Percentiles rank a stretch among this genome's conserved stretches.
phyloP scores from a whole-genome alignment of 2,329 filamentous ascomycete species.

The Grosmannia serpens region DNA sequence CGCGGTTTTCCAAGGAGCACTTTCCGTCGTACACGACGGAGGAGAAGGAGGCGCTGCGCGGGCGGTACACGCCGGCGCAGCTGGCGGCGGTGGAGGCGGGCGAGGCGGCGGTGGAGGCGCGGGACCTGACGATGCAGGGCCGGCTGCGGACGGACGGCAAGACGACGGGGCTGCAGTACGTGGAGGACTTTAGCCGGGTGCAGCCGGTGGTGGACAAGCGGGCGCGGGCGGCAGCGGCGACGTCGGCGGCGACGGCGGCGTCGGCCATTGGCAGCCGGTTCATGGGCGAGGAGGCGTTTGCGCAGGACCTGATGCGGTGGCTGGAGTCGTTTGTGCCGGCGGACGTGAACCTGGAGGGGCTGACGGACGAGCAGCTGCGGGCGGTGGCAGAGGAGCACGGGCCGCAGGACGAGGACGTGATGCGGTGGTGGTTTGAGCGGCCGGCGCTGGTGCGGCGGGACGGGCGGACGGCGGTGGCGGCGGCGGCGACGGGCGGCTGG shows the following conservation, averaged over 20 bases:
- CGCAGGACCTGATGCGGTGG: constrained; percentile 42
- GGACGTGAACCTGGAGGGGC: constrained; percentile 15
- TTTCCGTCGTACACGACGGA: constrained; percentile 56
- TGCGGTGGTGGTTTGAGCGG: constrained; percentile 23
- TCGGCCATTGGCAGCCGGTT: constrained; percentile 39
- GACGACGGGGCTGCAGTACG: constrained; percentile 48
- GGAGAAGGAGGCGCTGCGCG: constrained; percentile 49
- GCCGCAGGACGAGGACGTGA: constrained; percentile 18
- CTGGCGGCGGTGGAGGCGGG: constrained; percentile 70
- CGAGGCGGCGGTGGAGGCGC: constrained; percentile 61
- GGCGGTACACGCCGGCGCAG: constrained; percentile 70
- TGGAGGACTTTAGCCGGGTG: constrained; percentile 72
- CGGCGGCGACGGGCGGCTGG: constrained; percentile 23
- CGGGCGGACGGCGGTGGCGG: constrained; percentile 7
- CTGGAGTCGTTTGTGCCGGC: constrained; percentile 23
- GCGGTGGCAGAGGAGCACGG: constrained; percentile 19
- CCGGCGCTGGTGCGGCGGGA: constrained; percentile 23
- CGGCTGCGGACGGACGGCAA: constrained; percentile 61
- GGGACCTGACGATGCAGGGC: constrained; percentile 65
- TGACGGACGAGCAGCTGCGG: constrained; percentile 14
- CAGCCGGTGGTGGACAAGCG: constrained; percentile 68
- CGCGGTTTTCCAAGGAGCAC: constrained; percentile 31
- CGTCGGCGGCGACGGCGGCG: neutral
- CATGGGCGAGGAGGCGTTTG: constrained; percentile 51
- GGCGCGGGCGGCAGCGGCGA: constrained; percentile 30